These are phyloP conservation scores for Pleodorina starrii DNA, from an alignment of 139 green algal species.

Conservation along the genomic window DNA sequence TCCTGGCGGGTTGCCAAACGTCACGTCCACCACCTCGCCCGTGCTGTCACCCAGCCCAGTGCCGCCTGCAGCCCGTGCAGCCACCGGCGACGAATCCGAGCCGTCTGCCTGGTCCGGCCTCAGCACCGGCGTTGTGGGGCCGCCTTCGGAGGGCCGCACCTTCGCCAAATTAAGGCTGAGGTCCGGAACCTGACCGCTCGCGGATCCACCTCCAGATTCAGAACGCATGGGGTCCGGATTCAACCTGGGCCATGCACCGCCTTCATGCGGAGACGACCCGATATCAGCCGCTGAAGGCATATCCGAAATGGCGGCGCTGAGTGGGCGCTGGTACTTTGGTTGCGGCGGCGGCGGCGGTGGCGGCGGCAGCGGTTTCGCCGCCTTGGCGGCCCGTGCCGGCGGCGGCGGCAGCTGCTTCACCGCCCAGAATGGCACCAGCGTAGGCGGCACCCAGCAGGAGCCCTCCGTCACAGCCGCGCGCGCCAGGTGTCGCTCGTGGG, in stretches of 20 bases:
- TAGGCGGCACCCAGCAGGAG: constrained; percentile 45
- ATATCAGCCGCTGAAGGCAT: not conserved
- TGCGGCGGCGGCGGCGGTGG: not conserved
- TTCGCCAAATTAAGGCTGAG: not conserved
- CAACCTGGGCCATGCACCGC: not conserved
- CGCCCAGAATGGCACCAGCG: constrained; percentile 49
- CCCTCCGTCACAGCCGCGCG: constrained; percentile 37
- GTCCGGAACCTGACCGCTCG: not conserved
- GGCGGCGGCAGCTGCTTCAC: not conserved
- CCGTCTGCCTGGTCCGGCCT: not conserved
- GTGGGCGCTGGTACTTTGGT: not conserved
- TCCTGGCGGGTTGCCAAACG: not conserved
- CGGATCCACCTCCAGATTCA: not conserved
- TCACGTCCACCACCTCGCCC: constrained; percentile 4
- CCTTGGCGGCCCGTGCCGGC: not conserved
- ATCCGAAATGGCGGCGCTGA: not conserved
- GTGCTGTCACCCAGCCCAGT: not conserved
- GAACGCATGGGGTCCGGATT: not conserved
- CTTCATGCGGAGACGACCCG: not conserved
- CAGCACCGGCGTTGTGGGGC: not conserved
- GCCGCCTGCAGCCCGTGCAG: not conserved
- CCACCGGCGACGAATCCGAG: not conserved
- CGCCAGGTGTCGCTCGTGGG: constrained; percentile 38
- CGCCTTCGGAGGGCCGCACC: not conserved
- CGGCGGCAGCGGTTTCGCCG: not conserved